These are phyloP conservation scores for Penicillium vulpinum DNA, from an alignment of 2,329 filamentous ascomycete species.

Conservation along the genomic window DNA sequence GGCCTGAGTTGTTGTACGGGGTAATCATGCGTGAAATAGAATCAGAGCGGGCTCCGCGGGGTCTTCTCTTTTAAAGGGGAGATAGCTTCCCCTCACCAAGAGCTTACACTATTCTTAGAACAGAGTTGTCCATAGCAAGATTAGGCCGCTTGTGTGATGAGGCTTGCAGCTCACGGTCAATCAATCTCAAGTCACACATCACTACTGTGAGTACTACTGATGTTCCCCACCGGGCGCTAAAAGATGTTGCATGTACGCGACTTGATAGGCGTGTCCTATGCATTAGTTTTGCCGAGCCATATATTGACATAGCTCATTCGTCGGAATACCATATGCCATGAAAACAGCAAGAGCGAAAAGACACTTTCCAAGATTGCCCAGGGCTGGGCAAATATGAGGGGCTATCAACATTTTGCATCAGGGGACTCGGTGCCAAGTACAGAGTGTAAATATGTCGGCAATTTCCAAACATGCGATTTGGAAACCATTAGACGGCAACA, in stretches of 20 bases:
- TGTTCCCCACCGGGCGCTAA: slow-evolving; percentile 3
- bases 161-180: not conserved
- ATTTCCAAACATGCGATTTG: too few relatives aligned
- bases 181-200: not conserved
- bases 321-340: not conserved
- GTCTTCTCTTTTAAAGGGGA: not conserved
- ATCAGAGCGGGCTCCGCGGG: not conserved
- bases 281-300: not conserved
- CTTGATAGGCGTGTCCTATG: not conserved
- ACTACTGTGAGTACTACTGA: not conserved
- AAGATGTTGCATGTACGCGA: not conserved
- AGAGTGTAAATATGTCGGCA: too few relatives aligned
- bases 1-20: not conserved
- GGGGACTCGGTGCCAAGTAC: not conserved
- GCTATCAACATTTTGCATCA: not conserved
- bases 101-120: not conserved
- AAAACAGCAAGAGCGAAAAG: too few relatives aligned
- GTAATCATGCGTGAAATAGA: not conserved
- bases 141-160: not conserved
- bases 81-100: not conserved
- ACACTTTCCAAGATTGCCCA: not conserved
- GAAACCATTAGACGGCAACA: too few relatives aligned
- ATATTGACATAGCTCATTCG: not conserved
- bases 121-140: not conserved
- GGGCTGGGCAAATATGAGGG: not conserved